A percentile compares a stretch with the other conserved stretches of the same genome.
Evolutionary conservation across 1,284 basidiomycete genomes (phyloP).

Genomic region (Coniophora puteana): DNA sequence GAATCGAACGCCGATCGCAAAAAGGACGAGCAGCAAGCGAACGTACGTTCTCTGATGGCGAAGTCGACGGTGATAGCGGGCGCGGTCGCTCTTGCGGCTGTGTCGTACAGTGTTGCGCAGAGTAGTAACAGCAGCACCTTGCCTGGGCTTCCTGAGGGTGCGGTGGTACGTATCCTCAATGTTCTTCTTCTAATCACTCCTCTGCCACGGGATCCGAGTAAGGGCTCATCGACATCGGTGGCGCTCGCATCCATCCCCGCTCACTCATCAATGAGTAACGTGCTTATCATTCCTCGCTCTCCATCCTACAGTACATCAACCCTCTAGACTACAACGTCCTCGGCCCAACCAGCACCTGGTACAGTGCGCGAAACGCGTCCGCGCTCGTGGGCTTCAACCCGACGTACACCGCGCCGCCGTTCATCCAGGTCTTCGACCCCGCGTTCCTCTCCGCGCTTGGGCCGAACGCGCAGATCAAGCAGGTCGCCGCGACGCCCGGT

Average conservation of each 20-base stretch:
- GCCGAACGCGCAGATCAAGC: constrained; percentile 45
- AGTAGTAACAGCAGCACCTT: not conserved
- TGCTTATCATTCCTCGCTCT: not conserved
- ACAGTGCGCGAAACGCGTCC: constrained; percentile 23
- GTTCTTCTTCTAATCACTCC: constrained; percentile 34
- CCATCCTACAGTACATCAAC: constrained; percentile 30
- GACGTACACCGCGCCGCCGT: constrained; percentile 40
- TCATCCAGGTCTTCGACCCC: constrained; percentile 65
- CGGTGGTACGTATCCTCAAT: constrained; percentile 12
- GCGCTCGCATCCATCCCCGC: too few species aligned
- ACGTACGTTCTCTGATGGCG: too few species aligned
- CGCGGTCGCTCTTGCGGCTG: not conserved
- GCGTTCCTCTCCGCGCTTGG: constrained; percentile 60
- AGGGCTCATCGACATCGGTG: too few species aligned
- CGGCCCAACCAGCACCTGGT: constrained; percentile 31
- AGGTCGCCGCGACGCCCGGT: constrained; percentile 51
- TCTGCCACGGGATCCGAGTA: too few species aligned
- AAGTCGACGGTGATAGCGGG: too few species aligned
- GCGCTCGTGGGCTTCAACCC: constrained; percentile 36
- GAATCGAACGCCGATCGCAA: too few species aligned
- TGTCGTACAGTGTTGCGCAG: not conserved
- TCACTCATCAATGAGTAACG: too few species aligned
- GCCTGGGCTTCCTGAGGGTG: not conserved
- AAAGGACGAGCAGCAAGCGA: too few species aligned
- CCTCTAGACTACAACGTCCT: constrained; percentile 37